Evolutionary conservation across 148 eudicot genomes (phyloP), one percentile per base, ranked within the genome.

Genomic region (Gaultheria prostrata): DNA sequence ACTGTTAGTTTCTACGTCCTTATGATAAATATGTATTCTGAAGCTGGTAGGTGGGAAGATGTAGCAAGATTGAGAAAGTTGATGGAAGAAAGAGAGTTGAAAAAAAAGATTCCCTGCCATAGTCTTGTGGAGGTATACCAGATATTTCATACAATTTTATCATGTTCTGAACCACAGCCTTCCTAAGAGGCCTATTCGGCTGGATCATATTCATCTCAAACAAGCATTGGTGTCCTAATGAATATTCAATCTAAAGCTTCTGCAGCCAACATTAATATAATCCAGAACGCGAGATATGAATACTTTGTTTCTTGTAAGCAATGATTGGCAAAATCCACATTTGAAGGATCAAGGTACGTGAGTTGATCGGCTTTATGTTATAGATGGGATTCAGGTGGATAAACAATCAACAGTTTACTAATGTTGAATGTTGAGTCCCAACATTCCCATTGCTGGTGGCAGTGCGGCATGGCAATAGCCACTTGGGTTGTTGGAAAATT

Each of bases 11-110:
- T 72, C 13, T 80, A 77, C 46, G 35, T 84, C 61, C 83, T 84
- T 56, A 75, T 86, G 81, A 49, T 14, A 28, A 84, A 80, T 75
- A 79, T 86, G 6, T 86, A 86, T 80, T 74, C 88, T 69, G 88
- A 83, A 84, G 88, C 86, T 69, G 86, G 86, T 8, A 80, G 84
- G 78, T 86, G 88, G 86, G 88, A 84, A 11, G 84, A 86, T 69
- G 86, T 81, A 21, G 77, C 88, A 28, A 80, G 84, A 70, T 10
- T 86, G 79, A 81, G 50, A 48, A 76, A 10, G 18, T 39, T 77
- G 32, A 51, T 86, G 82, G 79, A 84, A 20, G 84, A 86, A 54
- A 76, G 51, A 26, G 86, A 81, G 61, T 48, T 77, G 72, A 81
- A 54, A 56, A 81, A 67, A 56, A 86, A 26, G 78, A 84, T 80